Evolutionary conservation across 371 early-diverging fungal genomes (phyloP), one percentile per base, ranked within the genome.

Genomic region (Chytridium lagenaria): DNA sequence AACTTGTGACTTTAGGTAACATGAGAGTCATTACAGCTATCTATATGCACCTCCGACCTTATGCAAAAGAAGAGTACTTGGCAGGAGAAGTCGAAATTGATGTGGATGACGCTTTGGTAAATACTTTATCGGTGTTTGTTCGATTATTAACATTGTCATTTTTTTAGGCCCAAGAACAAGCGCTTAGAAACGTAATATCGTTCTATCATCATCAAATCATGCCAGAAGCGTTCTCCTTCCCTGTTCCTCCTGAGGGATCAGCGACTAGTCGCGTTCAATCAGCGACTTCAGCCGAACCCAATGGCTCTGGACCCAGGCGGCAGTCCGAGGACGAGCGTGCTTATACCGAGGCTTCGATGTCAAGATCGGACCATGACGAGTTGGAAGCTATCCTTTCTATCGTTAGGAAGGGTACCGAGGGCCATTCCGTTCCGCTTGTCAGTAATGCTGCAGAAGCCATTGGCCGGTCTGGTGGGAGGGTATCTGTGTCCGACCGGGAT

Each of bases 21-120:
- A 92, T 93, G 92, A 90, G 88, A 70, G 87, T 91, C 10, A 89
- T 95, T 23, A 93, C 95, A 7, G 85, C 90, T 0, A 93, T 94
- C 30, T 94, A 90, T 77, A 68, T 90, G 59, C 87, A 86, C 36
- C 85, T 92, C 64, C 81, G 87, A 3, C 92, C 92, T 0, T 81
- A 80, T 63, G 75, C 92, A 31, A 80, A 85, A 39, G 93, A 94
- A 67, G 92, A 93, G 40, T 93, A 91, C 87, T 78, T 94, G 26
- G 83, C 88, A 0, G 89, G 89, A 1, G 95, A 94, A 59, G 82
- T 83, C 12, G 92, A 90, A 37, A 79, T 76, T 2, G 92, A 92
- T 71, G 76, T 86, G 30, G 93, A 93, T 59, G 92, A 92, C 49
- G 92, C 92, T 22, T 75, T 89, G 81, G 88, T 90, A 80, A 70